Percentiles rank a stretch among this genome's conserved stretches.
phyloP scores from a whole-genome alignment of 225 moss, liverwort and hornwort species.

The Bryoerythrophyllum caledonicum region DNA sequence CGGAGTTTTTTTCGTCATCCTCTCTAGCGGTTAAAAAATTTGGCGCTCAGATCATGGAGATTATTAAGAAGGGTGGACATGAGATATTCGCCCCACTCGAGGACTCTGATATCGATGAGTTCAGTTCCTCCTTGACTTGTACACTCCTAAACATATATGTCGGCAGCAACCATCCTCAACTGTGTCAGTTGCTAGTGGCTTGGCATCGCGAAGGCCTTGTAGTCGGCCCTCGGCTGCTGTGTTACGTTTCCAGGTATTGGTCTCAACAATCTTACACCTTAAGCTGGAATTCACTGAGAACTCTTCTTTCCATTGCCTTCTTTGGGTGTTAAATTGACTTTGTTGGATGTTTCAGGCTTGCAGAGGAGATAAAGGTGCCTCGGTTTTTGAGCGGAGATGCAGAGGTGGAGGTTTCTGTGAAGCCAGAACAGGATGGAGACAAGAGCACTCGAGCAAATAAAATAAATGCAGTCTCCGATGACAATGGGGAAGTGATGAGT shows the following conservation, averaged over 20 bases:
- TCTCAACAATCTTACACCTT: too few species aligned
- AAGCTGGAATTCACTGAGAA: too few species aligned
- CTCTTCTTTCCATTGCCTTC: neutral
- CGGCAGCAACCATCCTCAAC: constrained; percentile 63
- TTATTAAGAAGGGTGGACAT: constrained; percentile 77
- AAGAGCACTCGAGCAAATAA: neutral
- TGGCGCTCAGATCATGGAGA: constrained; percentile 69
- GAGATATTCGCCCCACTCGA: constrained; percentile 74
- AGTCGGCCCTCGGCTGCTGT: constrained; percentile 89
- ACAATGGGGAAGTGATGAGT: constrained; percentile 50
- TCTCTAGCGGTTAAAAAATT: constrained; percentile 64
- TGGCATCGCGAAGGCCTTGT: constrained; percentile 85
- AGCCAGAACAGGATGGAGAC: constrained; percentile 34
- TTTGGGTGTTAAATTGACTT: neutral
- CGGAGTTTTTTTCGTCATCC: constrained; percentile 40
- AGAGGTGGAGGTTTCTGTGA: constrained; percentile 30
- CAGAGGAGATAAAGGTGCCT: constrained; percentile 58
- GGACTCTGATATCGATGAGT: constrained; percentile 55
- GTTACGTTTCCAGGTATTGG: constrained; percentile 78
- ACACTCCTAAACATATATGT: constrained; percentile 75
- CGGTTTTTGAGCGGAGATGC: constrained; percentile 26
- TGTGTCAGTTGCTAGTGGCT: constrained; percentile 76
- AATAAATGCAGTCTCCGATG: constrained; percentile 47
- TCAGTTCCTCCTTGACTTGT: constrained; percentile 59
- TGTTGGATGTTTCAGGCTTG: constrained; percentile 51